Conservation (phyloP, 2,329 filamentous ascomycete genomes). For the Ophiostoma fasciatum region DNA sequence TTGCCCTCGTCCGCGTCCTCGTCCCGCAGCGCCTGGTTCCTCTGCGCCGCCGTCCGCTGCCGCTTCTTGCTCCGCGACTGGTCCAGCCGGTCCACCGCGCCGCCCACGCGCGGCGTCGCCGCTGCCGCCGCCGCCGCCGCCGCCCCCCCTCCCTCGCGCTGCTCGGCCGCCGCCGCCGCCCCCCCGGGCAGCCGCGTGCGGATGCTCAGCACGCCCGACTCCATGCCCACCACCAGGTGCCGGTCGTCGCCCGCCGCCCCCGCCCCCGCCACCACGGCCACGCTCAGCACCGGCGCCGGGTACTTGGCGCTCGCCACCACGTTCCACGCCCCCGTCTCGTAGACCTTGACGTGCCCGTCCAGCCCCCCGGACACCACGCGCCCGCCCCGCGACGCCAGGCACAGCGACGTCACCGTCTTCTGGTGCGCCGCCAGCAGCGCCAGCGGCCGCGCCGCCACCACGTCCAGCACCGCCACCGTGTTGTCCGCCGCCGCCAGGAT, state of each 20-base stretch:
- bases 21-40: slow-evolving; percentile 41
- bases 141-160: slow-evolving; percentile 43
- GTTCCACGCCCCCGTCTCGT: slow-evolving; percentile 89
- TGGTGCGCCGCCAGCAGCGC: slow-evolving; percentile 87
- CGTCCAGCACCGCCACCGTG: slow-evolving; percentile 78
- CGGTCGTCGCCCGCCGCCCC: slow-evolving; percentile 64
- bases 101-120: slow-evolving; percentile 61
- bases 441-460: slow-evolving; percentile 78
- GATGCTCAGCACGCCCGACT: slow-evolving; percentile 61
- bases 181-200: slow-evolving; percentile 12
- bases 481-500: slow-evolving; percentile 75
- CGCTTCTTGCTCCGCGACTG: slow-evolving; percentile 56
- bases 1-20: slow-evolving; percentile 49
- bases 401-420: slow-evolving; percentile 86
- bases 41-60: slow-evolving; percentile 28
- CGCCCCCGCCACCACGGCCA: slow-evolving; percentile 59
- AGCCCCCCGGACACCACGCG: slow-evolving; percentile 77
- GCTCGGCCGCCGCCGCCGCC: slow-evolving; percentile 8
- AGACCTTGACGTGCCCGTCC: slow-evolving; percentile 94
- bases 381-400: slow-evolving; percentile 63
- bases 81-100: slow-evolving; percentile 66
- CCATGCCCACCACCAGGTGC: slow-evolving; percentile 89
- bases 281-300: slow-evolving; percentile 73
- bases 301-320: slow-evolving; percentile 94
- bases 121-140: slow-evolving; percentile 51